phyloP scores from a whole-genome alignment of 805 yeast genomes.

The Teunomyces tritomae region DNA sequence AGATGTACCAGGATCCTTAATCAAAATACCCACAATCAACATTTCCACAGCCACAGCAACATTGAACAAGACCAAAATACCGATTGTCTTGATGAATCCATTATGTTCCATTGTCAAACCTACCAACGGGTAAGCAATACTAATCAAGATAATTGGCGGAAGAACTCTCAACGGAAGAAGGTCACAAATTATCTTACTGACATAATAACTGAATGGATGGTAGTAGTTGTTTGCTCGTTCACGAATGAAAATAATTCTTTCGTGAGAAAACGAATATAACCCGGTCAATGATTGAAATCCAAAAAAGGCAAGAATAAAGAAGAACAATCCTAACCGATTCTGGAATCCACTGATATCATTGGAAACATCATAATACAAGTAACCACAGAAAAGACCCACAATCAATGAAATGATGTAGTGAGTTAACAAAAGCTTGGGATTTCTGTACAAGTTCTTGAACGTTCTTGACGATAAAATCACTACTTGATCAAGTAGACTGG shows the following conservation, averaged over 20 bases:
- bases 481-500: conserved; percentile 64
- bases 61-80: conserved; percentile 78
- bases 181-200: conserved; percentile 85
- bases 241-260: conserved; percentile 83
- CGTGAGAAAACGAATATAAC: conserved; percentile 81
- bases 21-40: conserved; percentile 80
- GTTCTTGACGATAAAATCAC: conserved; percentile 79
- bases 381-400: conserved; percentile 83
- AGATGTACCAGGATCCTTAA: conserved; percentile 90
- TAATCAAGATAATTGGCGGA: conserved; percentile 82
- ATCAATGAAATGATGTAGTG: conserved; percentile 76
- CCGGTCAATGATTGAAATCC: conserved; percentile 95
- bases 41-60: conserved; percentile 83
- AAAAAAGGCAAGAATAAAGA: conserved; percentile 84
- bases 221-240: conserved; percentile 96
- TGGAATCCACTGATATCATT: conserved; percentile 96
- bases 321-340: conserved; percentile 89
- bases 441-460: conserved; percentile 87
- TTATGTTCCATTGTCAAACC: conserved; percentile 78
- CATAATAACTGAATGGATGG: conserved; percentile 79
- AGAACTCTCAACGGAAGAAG: conserved; percentile 86
- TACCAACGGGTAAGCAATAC: conserved; percentile 85
- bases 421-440: conserved; percentile 82
- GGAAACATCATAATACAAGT: conserved; percentile 74
- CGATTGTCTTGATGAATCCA: conserved; percentile 67